phyloP scores from a whole-genome alignment of 495 filamentous ascomycete species.

The Terfezia boudieri region DNA sequence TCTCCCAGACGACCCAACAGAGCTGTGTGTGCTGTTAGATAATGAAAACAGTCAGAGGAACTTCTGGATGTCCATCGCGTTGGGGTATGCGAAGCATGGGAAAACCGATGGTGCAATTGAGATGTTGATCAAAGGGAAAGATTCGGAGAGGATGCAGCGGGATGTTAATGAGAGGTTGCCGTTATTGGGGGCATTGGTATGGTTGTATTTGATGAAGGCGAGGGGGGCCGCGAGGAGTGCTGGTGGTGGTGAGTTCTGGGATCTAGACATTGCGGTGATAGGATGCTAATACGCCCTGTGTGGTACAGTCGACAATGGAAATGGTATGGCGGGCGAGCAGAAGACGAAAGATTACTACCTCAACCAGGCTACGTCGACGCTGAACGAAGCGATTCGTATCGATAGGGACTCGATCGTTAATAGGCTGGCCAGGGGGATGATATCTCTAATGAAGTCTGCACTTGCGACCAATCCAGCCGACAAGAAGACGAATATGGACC shows the following conservation, averaged over 20 bases:
- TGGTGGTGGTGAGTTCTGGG: not conserved
- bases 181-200: conserved; percentile 63
- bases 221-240: conserved; percentile 54
- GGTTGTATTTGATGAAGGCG: conserved; percentile 82
- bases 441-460: conserved; percentile 70
- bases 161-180: conserved; percentile 43
- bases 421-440: conserved; percentile 74
- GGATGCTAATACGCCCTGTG: not conserved
- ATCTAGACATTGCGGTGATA: not conserved
- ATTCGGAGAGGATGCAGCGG: conserved; percentile 29
- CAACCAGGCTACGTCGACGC: conserved; percentile 62
- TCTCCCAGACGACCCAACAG: conserved; percentile 82
- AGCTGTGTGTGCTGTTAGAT: conserved; percentile 81
- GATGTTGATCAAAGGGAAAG: conserved; percentile 63
- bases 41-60: conserved; percentile 69
- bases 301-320: conserved; percentile 2
- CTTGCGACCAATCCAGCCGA: conserved; percentile 48
- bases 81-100: conserved; percentile 91
- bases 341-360: conserved; percentile 86
- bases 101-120: conserved; percentile 88
- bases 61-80: conserved; percentile 86
- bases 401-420: conserved; percentile 77
- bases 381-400: conserved; percentile 87
- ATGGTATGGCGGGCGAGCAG: conserved; percentile 35
- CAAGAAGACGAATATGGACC: conserved; percentile 53